Percentiles rank a stretch among this genome's conserved stretches.
phyloP scores from a whole-genome alignment of 257 asterid genomes.

The Sherardia arvensis region DNA sequence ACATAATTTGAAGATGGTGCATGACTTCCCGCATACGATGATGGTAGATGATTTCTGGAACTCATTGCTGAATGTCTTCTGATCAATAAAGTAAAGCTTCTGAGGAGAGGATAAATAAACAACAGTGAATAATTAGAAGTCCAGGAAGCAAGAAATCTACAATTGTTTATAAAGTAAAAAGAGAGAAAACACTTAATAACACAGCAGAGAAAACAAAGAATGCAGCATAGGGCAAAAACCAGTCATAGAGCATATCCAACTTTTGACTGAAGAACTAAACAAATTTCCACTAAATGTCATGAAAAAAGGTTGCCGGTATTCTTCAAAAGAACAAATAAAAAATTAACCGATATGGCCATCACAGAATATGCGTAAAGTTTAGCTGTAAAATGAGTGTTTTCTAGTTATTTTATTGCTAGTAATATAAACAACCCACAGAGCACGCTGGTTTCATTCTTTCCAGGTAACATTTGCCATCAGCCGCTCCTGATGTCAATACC shows the following conservation, averaged over 20 bases:
- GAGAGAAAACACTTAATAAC: not conserved
- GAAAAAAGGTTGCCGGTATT: too few relatives aligned
- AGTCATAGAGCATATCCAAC: not conserved
- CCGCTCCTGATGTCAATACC: not conserved
- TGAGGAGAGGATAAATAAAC: not conserved
- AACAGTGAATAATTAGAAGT: not conserved
- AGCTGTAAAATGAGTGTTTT: too few relatives aligned
- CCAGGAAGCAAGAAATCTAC: not conserved
- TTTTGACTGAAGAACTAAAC: too few relatives aligned
- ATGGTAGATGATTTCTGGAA: slow-evolving; percentile 46
- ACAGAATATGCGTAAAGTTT: too few relatives aligned
- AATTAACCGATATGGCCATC: too few relatives aligned
- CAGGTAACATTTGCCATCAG: too few relatives aligned
- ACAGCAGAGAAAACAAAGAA: too few relatives aligned
- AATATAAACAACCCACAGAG: too few relatives aligned
- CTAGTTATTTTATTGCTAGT: too few relatives aligned
- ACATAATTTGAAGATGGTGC: slow-evolving; percentile 26
- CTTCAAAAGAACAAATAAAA: not conserved
- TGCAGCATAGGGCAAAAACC: not conserved
- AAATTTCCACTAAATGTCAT: too few relatives aligned
- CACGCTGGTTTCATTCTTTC: too few relatives aligned
- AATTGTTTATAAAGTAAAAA: not conserved
- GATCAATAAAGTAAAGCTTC: not conserved
- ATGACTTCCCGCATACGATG: slow-evolving; percentile 34
- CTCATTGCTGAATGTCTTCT: slow-evolving; percentile 28